Evolutionary conservation across 2,329 filamentous ascomycete species (phyloP).

Genomic region (Thielaviopsis cerberus): DNA sequence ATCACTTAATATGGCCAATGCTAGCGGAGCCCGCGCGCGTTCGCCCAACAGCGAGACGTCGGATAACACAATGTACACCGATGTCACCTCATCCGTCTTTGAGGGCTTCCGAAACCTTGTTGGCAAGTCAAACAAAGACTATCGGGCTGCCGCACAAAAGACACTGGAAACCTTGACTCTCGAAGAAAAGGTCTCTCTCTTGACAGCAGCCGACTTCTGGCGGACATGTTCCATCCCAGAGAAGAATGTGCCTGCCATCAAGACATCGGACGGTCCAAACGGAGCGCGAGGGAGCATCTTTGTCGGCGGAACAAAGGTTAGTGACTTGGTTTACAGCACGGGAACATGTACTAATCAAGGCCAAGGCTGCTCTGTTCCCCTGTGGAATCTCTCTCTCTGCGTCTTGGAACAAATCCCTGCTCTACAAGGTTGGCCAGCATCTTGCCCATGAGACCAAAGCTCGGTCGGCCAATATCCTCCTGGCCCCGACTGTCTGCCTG

Average conservation of each 20-base stretch:
- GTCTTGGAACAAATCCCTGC: conserved; percentile 56
- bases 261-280: conserved; percentile 52
- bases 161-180: conserved; percentile 23
- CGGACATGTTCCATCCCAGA: conserved; percentile 44
- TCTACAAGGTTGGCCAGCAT: conserved; percentile 50
- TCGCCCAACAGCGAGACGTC: not conserved
- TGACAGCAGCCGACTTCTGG: conserved; percentile 51
- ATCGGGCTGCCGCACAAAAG: not conserved
- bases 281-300: conserved; percentile 50
- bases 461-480: conserved; percentile 52
- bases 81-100: not conserved
- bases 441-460: conserved; percentile 55
- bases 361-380: conserved; percentile 55
- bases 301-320: conserved; percentile 45
- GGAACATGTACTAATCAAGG: conserved; percentile 6
- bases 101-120: not conserved
- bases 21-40: not conserved
- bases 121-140: not conserved
- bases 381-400: conserved; percentile 63
- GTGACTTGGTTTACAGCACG: conserved; percentile 11
- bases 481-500: conserved; percentile 65
- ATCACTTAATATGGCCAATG: not conserved
- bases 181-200: conserved; percentile 43
- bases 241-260: conserved; percentile 45
- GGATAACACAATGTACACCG: not conserved